phyloP scores from a whole-genome alignment of 1,284 basidiomycete species.

The Schizopora paradoxa region DNA sequence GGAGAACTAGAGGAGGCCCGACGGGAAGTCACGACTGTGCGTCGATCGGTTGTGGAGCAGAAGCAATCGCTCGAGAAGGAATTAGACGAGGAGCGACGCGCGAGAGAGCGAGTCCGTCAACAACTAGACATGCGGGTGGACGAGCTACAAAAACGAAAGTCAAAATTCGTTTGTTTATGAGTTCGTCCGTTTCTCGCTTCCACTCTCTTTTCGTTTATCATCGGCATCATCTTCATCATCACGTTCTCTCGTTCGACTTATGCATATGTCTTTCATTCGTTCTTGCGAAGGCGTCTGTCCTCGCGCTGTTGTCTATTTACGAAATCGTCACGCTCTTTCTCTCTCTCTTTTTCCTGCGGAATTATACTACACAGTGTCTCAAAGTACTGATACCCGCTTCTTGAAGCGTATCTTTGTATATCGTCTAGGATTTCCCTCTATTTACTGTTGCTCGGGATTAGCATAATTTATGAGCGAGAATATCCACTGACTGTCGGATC shows the following conservation, averaged over 20 bases:
- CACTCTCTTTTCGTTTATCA: constrained; percentile 9
- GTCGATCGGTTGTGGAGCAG: constrained; percentile 76
- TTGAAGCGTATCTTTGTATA: constrained; percentile 15
- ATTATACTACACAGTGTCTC: constrained; percentile 10
- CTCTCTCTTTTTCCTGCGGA: constrained; percentile 6
- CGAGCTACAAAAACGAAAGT: constrained; percentile 74
- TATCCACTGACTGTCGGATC: not conserved
- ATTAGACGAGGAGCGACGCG: constrained; percentile 75
- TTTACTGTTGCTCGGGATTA: constrained; percentile 5
- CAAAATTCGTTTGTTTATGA: constrained; percentile 79
- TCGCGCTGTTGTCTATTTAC: not conserved
- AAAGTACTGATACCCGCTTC: constrained; percentile 16
- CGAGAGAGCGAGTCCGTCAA: constrained; percentile 76
- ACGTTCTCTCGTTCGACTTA: constrained; percentile 14
- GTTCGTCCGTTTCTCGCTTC: constrained; percentile 19
- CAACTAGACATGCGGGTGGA: constrained; percentile 84
- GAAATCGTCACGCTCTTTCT: not conserved
- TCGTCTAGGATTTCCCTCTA: constrained; percentile 11
- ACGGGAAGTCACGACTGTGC: constrained; percentile 70
- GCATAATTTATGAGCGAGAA: constrained; percentile 8
- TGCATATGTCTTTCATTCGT: constrained; percentile 12
- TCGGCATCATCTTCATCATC: not conserved
- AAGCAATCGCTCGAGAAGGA: constrained; percentile 77
- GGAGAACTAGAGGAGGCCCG: constrained; percentile 70
- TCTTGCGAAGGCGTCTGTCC: not conserved